These are phyloP conservation scores for Penicillium frequentans DNA, from an alignment of 2,329 filamentous ascomycete genomes.

Conservation along the genomic window DNA sequence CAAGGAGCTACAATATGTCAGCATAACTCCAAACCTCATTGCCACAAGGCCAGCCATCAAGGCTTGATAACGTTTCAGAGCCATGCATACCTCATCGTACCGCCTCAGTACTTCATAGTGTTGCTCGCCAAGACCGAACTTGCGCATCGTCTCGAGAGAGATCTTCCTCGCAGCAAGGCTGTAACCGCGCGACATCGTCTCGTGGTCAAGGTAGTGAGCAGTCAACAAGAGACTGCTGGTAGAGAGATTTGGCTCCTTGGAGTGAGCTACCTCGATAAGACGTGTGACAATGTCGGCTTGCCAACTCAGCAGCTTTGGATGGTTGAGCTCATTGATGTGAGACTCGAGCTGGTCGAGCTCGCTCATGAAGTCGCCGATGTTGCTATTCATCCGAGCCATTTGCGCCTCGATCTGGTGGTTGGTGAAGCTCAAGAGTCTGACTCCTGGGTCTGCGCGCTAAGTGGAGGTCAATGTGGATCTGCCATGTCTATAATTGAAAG, in stretches of 20 bases:
- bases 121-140: conserved; percentile 24
- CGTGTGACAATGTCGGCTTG: conserved; percentile 37
- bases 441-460: conserved; percentile 16
- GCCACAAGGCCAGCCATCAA: not conserved
- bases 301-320: conserved; percentile 33
- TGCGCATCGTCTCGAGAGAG: conserved; percentile 19
- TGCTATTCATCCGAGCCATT: not conserved
- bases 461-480: not conserved
- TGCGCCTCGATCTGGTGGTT: conserved; percentile 7
- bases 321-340: conserved; percentile 21
- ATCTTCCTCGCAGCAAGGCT: conserved; percentile 27
- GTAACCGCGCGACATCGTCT: conserved; percentile 27
- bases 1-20: not conserved
- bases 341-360: not conserved
- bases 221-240: conserved; percentile 19
- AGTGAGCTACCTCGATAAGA: conserved; percentile 33
- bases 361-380: not conserved
- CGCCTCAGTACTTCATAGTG: conserved; percentile 29
- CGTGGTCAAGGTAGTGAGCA: not conserved
- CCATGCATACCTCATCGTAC: conserved; percentile 27
- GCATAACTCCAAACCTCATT: not conserved
- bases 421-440: conserved; percentile 28
- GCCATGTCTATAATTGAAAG: not conserved
- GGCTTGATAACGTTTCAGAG: not conserved
- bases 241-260: conserved; percentile 10